Conservation (phyloP, 805 yeast genomes). For the Ogataea trehaloabstinens region DNA sequence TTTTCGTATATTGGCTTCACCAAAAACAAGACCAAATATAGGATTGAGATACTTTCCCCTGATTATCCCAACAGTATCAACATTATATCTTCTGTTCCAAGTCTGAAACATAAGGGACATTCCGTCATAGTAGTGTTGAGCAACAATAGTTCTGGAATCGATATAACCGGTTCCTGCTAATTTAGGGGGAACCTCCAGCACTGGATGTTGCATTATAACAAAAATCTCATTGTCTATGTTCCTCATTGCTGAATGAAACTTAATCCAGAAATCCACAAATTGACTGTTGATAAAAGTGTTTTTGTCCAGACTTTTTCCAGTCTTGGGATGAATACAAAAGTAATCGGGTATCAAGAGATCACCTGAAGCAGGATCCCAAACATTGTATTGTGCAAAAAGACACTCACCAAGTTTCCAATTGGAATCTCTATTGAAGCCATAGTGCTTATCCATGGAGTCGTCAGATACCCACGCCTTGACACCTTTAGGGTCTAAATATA, state of each 20-base stretch:
- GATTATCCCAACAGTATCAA: conserved; percentile 86
- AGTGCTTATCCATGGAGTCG: conserved; percentile 55
- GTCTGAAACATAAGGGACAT: conserved; percentile 87
- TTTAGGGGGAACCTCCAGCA: conserved; percentile 71
- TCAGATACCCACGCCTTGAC: conserved; percentile 63
- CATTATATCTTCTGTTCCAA: conserved; percentile 82
- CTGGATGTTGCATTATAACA: conserved; percentile 78
- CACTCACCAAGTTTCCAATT: conserved; percentile 75
- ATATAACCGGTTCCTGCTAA: conserved; percentile 51
- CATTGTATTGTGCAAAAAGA: conserved; percentile 75
- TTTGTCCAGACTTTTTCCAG: conserved; percentile 43
- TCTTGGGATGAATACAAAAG: conserved; percentile 41
- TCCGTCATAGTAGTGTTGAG: conserved; percentile 95
- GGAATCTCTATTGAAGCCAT: conserved; percentile 65
- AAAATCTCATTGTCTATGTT: conserved; percentile 43
- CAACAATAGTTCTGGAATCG: conserved; percentile 64
- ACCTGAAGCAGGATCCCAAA: conserved; percentile 57
- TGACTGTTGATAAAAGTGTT: conserved; percentile 59
- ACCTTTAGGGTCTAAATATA: conserved; percentile 64
- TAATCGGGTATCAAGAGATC: conserved; percentile 49
- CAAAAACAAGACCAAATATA: conserved; percentile 70
- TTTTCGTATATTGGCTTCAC: conserved; percentile 74
- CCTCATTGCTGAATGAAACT: conserved; percentile 50
- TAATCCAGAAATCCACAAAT: conserved; percentile 61
- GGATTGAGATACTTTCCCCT: conserved; percentile 76